Base-by-base conservation (phyloP, 2,329 filamentous ascomycete genomes). In the Alternaria sp. region DNA sequence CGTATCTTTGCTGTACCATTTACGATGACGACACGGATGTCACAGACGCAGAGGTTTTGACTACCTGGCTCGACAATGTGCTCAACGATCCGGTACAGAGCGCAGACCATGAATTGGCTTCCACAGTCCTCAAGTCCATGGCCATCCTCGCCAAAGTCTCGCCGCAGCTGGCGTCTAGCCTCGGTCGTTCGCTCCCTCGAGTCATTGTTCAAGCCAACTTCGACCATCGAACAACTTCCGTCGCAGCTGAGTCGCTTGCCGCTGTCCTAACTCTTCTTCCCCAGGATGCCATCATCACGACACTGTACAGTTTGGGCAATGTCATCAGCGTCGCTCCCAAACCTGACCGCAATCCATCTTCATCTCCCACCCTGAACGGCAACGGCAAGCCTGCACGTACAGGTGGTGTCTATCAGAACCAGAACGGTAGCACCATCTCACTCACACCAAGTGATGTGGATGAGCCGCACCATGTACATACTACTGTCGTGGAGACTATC, bases 251-350 rank as follows among this genome's bases (percentile, higher is more conserved):
- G 68, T 96, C 91, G 71, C 84, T 99, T 32, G 93, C 94, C 3
- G 91, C 90, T 68, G 89, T 96, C 17, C 83, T 99, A 59, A 90
- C 90, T 69, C 86, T 91, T 72, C 85, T 98, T 12, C 97, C 96
- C 2, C 92, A 97, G 72, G 96, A 99, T 82, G 91, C 93, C 36
- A 88, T 97, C 36, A 98, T 99, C 69, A 97, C 94, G 6, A 98
- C 94, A 1, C 84, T 99, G 10, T 99, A 99, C 81, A 96, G 93
- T 0, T 85, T 99, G n/a, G 96, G 96, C 19, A 99, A 99, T 76
- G 91, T 97, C 5, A 85, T 99, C 13, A 97, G 93, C 71, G 90
- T 93, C 6, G 89, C 87, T 50, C 85, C 86, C 7, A 82, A 81
- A 17, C 73, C 83, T 32, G 86, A 88, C 28, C 84, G 84, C 65